These are phyloP conservation scores for Globisporangium sylvaticum DNA, from an alignment of 352 stramenopile genomes.

Conservation along the genomic window DNA sequence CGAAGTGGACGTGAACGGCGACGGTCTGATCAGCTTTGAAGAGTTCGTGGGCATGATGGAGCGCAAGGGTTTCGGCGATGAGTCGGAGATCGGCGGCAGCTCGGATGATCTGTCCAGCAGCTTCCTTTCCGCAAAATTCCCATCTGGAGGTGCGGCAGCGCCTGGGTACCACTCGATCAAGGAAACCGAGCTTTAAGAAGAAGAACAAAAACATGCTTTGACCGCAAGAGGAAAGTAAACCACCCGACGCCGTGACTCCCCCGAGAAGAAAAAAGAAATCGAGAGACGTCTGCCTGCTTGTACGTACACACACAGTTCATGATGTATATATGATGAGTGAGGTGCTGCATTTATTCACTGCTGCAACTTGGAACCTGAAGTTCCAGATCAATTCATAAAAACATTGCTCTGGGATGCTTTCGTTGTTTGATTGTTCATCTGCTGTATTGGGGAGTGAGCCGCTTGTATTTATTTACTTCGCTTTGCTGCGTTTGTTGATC, in stretches of 20 bases:
- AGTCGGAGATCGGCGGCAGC: slow-evolving; percentile 58
- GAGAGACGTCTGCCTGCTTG: not conserved
- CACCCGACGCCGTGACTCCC: too few relatives aligned
- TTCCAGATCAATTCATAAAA: slow-evolving; percentile 8
- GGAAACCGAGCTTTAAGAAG: slow-evolving; percentile 70
- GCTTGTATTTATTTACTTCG: slow-evolving; percentile 17
- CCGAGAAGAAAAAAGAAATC: slow-evolving; percentile 12
- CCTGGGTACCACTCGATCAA: slow-evolving; percentile 38
- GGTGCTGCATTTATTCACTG: slow-evolving; percentile 1
- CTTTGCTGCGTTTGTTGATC: slow-evolving; percentile 70
- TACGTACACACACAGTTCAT: slow-evolving; percentile 11
- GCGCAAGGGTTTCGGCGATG: slow-evolving; percentile 77
- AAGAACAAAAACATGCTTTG: not conserved
- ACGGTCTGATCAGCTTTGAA: slow-evolving; percentile 91
- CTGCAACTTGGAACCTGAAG: not conserved
- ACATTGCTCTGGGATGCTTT: not conserved
- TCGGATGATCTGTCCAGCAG: slow-evolving; percentile 52
- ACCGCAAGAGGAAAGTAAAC: not conserved
- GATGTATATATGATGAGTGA: slow-evolving; percentile 14
- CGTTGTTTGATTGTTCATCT: not conserved
- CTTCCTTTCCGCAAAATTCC: slow-evolving; percentile 41
- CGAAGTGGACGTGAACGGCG: slow-evolving; percentile 88
- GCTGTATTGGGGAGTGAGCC: not conserved
- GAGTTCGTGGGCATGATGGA: slow-evolving; percentile 92
- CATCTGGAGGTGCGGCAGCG: slow-evolving; percentile 15